phyloP scores from a whole-genome alignment of 306 rosid genomes.

The Cucumis hystrix region DNA sequence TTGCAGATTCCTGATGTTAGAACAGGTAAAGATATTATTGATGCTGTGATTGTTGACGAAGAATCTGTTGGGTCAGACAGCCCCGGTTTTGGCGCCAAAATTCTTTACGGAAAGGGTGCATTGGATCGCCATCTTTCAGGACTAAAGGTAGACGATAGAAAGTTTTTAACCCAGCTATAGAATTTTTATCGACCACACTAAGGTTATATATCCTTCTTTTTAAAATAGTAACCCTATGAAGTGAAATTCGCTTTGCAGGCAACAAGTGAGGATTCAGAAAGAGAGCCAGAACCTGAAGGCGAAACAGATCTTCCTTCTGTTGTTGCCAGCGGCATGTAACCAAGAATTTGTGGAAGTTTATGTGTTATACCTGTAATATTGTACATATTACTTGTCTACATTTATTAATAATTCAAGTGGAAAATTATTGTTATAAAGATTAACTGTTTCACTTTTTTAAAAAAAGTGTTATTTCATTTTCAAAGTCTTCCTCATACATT shows the following conservation, averaged over 20 bases:
- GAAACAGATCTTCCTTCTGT: conserved; percentile 59
- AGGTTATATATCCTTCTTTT: background rate
- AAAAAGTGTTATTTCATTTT: background rate
- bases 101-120: conserved; percentile 67
- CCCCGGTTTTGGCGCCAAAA: conserved; percentile 52
- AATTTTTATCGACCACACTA: background rate
- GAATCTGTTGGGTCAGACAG: conserved; percentile 49
- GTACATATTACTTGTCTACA: conserved; percentile 13
- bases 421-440: conserved; percentile 22
- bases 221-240: background rate
- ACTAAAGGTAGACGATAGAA: conserved; percentile 25
- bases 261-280: conserved; percentile 16
- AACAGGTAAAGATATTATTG: conserved; percentile 57
- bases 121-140: conserved; percentile 51
- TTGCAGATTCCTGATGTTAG: conserved; percentile 78
- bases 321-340: conserved; percentile 88
- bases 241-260: conserved; percentile 11
- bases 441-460: background rate
- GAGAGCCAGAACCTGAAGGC: conserved; percentile 42
- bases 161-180: conserved; percentile 23
- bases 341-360: background rate
- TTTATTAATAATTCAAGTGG: background rate
- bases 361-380: conserved; percentile 49
- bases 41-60: conserved; percentile 78
- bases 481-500: background rate